Percentiles rank a stretch among this genome's conserved stretches.
Conservation (phyloP, 371 early-diverging fungal genomes). For the Amoeboradix gromovi region DNA sequence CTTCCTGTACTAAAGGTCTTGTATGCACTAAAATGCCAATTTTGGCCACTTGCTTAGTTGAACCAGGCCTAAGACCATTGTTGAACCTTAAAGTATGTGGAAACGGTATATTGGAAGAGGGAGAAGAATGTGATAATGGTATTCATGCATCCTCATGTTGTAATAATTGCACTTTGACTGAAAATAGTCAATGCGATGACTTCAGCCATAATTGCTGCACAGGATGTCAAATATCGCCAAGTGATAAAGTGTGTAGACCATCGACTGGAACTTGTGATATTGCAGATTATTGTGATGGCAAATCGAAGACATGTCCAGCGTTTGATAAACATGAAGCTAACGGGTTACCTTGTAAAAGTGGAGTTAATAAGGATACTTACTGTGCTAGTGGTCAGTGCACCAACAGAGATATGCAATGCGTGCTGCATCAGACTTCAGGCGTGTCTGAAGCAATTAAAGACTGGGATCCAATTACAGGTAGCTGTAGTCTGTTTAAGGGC, state of each 20-base stretch:
- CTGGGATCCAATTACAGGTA: not conserved
- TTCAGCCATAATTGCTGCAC: constrained; percentile 52
- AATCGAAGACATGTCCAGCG: constrained; percentile 34
- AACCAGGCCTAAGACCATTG: constrained; percentile 1
- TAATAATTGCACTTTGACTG: constrained; percentile 2
- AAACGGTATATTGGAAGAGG: constrained; percentile 4
- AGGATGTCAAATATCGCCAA: constrained; percentile 13
- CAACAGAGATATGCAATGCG: constrained; percentile 47
- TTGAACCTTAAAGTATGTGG: constrained; percentile 1
- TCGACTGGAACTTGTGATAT: constrained; percentile 48
- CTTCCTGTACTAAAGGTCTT: not conserved
- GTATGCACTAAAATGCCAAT: constrained; percentile 2
- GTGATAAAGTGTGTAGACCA: constrained; percentile 30
- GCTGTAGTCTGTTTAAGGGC: not conserved
- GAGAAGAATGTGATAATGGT: constrained; percentile 3
- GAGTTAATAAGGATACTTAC: constrained; percentile 2
- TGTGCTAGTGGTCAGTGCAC: constrained; percentile 77
- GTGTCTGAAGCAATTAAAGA: not conserved
- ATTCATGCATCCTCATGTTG: not conserved
- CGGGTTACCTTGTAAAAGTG: constrained; percentile 23
- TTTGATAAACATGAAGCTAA: constrained; percentile 30
- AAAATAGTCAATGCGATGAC: constrained; percentile 13
- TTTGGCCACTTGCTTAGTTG: constrained; percentile 2
- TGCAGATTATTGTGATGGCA: constrained; percentile 45
- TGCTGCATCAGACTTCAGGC: not conserved